A percentile compares a stretch with the other conserved stretches of the same genome.
Evolutionary conservation across 495 filamentous ascomycete species (phyloP).

Genomic region (Chaetomium cochliodes): DNA sequence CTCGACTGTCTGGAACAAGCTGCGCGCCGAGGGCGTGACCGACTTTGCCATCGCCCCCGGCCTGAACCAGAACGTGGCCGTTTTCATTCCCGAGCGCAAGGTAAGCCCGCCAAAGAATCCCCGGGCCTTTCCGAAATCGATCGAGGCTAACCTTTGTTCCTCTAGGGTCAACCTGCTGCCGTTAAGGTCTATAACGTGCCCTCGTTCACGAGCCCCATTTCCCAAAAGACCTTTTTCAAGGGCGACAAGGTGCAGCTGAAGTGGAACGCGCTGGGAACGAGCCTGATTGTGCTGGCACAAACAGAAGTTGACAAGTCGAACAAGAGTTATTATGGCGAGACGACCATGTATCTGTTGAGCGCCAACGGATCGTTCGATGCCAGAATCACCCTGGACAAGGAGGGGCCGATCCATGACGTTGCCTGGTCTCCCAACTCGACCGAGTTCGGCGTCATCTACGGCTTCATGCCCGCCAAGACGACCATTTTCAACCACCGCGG

Average conservation of each 20-base stretch:
- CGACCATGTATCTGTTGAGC: constrained; percentile 91
- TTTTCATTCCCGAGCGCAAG: constrained; percentile 94
- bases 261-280: constrained; percentile 91
- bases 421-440: constrained; percentile 96
- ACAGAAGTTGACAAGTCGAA: constrained; percentile 97
- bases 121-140: no score
- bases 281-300: constrained; percentile 90
- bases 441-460: constrained; percentile 95
- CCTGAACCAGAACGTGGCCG: constrained; percentile 82
- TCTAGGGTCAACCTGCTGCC: constrained; percentile 79
- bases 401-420: constrained; percentile 97
- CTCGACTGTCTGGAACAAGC: constrained; percentile 86
- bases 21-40: constrained; percentile 84
- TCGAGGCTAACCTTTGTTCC: constrained; percentile 12
- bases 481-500: constrained; percentile 91
- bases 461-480: constrained; percentile 96
- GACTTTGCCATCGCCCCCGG: constrained; percentile 90
- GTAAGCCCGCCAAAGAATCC: constrained; percentile 44
- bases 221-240: constrained; percentile 98
- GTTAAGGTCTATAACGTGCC: constrained; percentile 95
- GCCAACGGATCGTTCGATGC: constrained; percentile 91
- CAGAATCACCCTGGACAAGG: constrained; percentile 88
- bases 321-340: constrained; percentile 99
- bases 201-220: constrained; percentile 72
- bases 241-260: constrained; percentile 97